phyloP scores from a whole-genome alignment of 805 yeast species.

The Pichia occidentalis region DNA sequence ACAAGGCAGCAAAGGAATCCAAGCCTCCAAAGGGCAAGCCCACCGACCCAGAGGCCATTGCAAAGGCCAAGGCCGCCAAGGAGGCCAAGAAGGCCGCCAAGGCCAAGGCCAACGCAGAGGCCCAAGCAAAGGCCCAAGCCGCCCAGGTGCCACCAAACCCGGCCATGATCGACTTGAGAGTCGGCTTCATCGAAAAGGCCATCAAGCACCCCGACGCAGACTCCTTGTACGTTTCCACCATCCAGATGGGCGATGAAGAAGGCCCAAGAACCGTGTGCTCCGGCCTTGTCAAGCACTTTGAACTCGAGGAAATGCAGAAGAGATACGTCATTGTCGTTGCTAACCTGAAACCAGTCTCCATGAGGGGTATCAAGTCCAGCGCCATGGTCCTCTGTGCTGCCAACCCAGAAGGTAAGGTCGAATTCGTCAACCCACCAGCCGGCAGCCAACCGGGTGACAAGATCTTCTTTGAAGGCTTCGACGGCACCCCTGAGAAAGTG shows the following conservation, averaged over 20 bases:
- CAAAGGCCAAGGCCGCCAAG: constrained; percentile 31
- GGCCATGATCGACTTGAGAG: constrained; percentile 83
- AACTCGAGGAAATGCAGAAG: constrained; percentile 93
- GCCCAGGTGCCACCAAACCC: constrained; percentile 69
- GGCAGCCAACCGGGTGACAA: constrained; percentile 95
- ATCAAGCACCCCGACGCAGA: constrained; percentile 98
- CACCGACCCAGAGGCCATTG: constrained; percentile 29
- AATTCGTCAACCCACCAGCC: constrained; percentile 90
- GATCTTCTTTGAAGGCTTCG: constrained; percentile 86
- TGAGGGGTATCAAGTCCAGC: constrained; percentile 93
- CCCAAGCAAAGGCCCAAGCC: constrained; percentile 44
- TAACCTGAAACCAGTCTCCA: constrained; percentile 93
- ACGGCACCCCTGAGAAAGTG: constrained; percentile 83
- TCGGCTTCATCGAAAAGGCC: constrained; percentile 95
- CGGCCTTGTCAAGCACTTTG: constrained; percentile 84
- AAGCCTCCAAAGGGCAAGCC: constrained; percentile 19
- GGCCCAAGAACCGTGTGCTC: constrained; percentile 98
- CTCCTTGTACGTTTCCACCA: constrained; percentile 90
- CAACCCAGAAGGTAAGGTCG: constrained; percentile 59
- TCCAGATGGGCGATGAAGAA: constrained; percentile 92
- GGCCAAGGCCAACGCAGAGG: constrained; percentile 56
- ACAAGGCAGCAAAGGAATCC: constrained; percentile 11
- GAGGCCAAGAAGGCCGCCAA: constrained; percentile 37
- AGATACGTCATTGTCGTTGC: constrained; percentile 88
- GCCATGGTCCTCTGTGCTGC: constrained; percentile 98